Evolutionary conservation across 306 rosid species (phyloP).

Genomic region (Rosa persica): DNA sequence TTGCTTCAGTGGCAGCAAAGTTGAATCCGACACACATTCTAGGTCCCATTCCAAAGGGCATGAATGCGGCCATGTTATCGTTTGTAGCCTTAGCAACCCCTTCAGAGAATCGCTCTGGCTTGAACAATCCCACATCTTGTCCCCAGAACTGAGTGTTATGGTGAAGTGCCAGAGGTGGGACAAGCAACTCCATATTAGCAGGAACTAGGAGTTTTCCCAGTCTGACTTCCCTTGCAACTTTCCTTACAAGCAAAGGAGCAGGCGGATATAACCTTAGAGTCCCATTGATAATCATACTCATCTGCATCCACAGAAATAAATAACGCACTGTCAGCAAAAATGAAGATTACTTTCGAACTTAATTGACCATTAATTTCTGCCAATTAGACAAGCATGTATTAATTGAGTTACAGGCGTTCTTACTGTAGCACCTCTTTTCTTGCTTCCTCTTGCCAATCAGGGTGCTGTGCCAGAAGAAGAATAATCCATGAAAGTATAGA

Average conservation of each 20-base stretch:
- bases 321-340: no score
- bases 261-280: background rate
- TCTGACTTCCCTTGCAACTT: background rate
- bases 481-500: background rate
- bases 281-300: background rate
- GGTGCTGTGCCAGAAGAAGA: background rate
- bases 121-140: background rate
- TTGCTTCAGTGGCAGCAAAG: background rate
- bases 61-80: background rate
- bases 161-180: background rate
- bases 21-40: background rate
- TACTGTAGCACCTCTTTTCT: background rate
- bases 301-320: background rate
- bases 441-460: background rate
- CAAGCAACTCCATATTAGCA: background rate
- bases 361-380: background rate
- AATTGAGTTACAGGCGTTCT: background rate
- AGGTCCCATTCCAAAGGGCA: constrained; percentile 5
- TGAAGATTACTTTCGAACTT: background rate
- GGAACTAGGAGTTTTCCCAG: background rate
- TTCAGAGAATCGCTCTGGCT: background rate
- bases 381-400: background rate
- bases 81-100: background rate
- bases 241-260: background rate
- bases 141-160: background rate